Base-by-base conservation (phyloP, 805 yeast species). In the Millerozyma acaciae region DNA sequence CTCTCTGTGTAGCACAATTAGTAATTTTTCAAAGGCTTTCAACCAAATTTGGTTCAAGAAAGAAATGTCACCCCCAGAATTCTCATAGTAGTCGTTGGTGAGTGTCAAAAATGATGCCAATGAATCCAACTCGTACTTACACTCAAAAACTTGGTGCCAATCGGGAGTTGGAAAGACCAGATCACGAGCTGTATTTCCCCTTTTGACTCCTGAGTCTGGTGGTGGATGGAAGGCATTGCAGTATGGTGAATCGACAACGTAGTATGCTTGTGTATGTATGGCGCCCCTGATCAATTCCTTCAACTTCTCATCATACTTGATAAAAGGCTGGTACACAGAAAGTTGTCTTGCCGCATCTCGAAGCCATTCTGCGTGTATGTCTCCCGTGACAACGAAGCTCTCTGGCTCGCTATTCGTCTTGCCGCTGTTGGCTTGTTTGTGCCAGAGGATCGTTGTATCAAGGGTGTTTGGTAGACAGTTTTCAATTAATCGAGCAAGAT, bases 141-240 rank as follows among this genome's bases (percentile, higher is more conserved):
- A 87, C 52, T 87, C 96, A 57, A 85, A 87, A 1, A 84, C 94
- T 16, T 65, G 65, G 12, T 55, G 53, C 78, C 88, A 84, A 38
- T 83, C 76, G 2, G 88, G 89, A 5, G 47, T 46, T 1, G 96
- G 96, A 21, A 47, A 53, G 4, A 87, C 95, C 4, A 57, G 50
- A 51, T 88, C 96, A 32, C 65, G 55, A 1, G 79, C 71, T 5
- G 83, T 63, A 2, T 69, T 57, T 19, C 74, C 77, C 23, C 64
- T 62, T 26, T 62, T 63, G 17, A 81, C 63, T 0, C 62, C 62
- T 1, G 80, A 68, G 5, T 50, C 60, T 3, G 61, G 61, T 0
- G 96, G 96, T 1, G 96, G 94, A 49, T 87, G 94, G 63, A 85
- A 88, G 0, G 96, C 96, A 57, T 87, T 87, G 57, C 96, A 87